A percentile compares a stretch with the other conserved stretches of the same genome.
Conservation (phyloP, 1,139 yeast species). For the Debaryomycetaceae sp. region DNA sequence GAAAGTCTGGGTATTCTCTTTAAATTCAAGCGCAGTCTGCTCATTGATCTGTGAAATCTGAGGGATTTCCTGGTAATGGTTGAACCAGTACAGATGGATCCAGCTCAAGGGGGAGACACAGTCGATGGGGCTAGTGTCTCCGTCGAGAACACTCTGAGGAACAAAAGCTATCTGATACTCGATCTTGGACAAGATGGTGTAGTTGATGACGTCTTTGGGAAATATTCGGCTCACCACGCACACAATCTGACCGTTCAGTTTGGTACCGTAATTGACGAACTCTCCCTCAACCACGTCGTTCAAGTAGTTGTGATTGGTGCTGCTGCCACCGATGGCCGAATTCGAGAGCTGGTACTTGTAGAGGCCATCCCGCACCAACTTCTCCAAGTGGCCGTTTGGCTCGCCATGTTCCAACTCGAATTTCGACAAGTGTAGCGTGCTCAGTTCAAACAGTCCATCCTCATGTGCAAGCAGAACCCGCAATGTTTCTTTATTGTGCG, state of each 20-base stretch:
- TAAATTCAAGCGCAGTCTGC: conserved; percentile 15
- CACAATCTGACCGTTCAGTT: conserved; percentile 19
- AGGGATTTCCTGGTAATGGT: conserved; percentile 17
- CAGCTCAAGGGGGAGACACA: conserved; percentile 3
- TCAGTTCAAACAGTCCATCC: conserved; percentile 22
- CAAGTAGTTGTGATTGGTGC: conserved; percentile 15
- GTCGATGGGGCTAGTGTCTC: neutral
- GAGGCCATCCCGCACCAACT: conserved; percentile 19
- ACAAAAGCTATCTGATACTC: conserved; percentile 23
- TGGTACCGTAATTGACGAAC: conserved; percentile 23
- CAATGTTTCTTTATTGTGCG: conserved; percentile 2
- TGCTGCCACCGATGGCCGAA: conserved; percentile 17
- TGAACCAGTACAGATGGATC: conserved; percentile 12
- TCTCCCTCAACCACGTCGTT: conserved; percentile 25
- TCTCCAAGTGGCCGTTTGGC: conserved; percentile 6
- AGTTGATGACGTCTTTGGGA: conserved; percentile 28
- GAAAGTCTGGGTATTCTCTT: conserved; percentile 17
- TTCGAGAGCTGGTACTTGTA: conserved; percentile 26
- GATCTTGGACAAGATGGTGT: conserved; percentile 24
- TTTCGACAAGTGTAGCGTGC: neutral
- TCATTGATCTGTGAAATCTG: conserved; percentile 15
- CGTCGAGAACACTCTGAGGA: conserved; percentile 3
- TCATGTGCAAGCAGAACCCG: conserved; percentile 20
- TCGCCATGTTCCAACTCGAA: neutral
- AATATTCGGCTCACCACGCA: conserved; percentile 23